These are phyloP conservation scores for Tetramitus jugosus DNA, from an alignment of 208 protist species.

Conservation along the genomic window DNA sequence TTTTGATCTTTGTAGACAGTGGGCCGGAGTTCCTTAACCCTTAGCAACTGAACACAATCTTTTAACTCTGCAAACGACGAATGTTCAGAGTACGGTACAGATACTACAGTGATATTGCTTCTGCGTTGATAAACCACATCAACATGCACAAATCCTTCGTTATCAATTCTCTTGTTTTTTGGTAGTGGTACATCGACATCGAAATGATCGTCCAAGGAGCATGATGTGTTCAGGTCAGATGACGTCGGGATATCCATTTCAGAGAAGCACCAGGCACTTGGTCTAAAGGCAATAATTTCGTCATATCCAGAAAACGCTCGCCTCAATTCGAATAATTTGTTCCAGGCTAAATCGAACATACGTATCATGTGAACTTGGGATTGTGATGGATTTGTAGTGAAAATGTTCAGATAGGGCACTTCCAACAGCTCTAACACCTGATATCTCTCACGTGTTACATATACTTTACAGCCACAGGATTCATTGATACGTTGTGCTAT, in stretches of 20 bases:
- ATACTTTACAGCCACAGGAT: background rate
- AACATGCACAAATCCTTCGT: background rate
- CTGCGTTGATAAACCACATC: background rate
- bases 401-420: background rate
- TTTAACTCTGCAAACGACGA: conserved; percentile 17
- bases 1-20: conserved; percentile 11
- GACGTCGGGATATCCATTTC: background rate
- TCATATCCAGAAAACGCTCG: background rate
- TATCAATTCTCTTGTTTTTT: background rate
- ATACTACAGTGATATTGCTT: background rate
- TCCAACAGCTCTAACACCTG: background rate
- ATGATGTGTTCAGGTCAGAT: background rate
- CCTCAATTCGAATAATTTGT: conserved; percentile 3
- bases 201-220: too few species aligned
- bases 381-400: background rate
- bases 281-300: conserved; percentile 8
- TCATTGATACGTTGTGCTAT: conserved; percentile 1
- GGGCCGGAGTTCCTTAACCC: background rate
- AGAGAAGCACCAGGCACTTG: conserved; percentile 8
- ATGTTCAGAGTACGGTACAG: conserved; percentile 21
- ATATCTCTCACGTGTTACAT: conserved; percentile 4
- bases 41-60: background rate
- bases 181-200: too few species aligned
- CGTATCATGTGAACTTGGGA: background rate
- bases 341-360: conserved; percentile 2